These are phyloP conservation scores for Eremothecium gossypii DNA, from an alignment of 1,139 yeast species.

Conservation along the genomic window DNA sequence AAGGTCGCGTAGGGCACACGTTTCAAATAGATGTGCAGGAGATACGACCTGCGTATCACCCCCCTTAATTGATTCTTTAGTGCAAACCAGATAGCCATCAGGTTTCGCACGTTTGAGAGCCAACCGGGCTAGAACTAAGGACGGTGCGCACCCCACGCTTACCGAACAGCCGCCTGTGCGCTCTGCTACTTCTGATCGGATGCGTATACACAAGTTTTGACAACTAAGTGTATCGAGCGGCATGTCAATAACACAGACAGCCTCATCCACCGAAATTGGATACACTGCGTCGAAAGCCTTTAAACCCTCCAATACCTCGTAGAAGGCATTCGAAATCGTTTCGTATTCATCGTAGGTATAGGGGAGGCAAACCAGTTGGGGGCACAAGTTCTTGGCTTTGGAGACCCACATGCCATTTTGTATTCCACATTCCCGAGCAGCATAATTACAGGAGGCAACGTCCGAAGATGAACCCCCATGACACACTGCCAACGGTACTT, in stretches of 20 bases:
- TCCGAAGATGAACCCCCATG: slow-evolving; percentile 62
- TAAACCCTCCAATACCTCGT: slow-evolving; percentile 31
- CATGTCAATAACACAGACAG: slow-evolving; percentile 57
- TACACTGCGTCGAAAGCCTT: slow-evolving; percentile 42
- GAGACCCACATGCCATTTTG: slow-evolving; percentile 86
- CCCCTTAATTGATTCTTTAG: slow-evolving; percentile 20
- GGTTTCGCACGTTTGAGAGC: slow-evolving; percentile 76
- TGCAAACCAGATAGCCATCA: slow-evolving; percentile 43
- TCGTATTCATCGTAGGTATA: slow-evolving; percentile 76
- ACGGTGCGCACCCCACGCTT: slow-evolving; percentile 67
- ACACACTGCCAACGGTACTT: slow-evolving; percentile 69
- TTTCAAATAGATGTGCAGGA: slow-evolving; percentile 33
- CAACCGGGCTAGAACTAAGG: slow-evolving; percentile 71
- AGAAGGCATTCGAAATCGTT: slow-evolving; percentile 46
- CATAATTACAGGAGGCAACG: slow-evolving; percentile 88
- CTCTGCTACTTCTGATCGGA: slow-evolving; percentile 36
- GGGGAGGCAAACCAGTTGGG: slow-evolving; percentile 49
- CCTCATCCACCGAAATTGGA: slow-evolving; percentile 92
- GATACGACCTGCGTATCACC: not conserved
- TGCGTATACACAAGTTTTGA: slow-evolving; percentile 9
- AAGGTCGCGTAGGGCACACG: slow-evolving; percentile 44
- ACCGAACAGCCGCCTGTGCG: slow-evolving; percentile 51
- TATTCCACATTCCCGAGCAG: slow-evolving; percentile 66
- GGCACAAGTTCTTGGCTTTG: slow-evolving; percentile 55
- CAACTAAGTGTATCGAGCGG: slow-evolving; percentile 15